Percentiles rank a stretch among this genome's conserved stretches.
Conservation (phyloP, 2,329 filamentous ascomycete genomes). For the Arthrobotrys iridis region DNA sequence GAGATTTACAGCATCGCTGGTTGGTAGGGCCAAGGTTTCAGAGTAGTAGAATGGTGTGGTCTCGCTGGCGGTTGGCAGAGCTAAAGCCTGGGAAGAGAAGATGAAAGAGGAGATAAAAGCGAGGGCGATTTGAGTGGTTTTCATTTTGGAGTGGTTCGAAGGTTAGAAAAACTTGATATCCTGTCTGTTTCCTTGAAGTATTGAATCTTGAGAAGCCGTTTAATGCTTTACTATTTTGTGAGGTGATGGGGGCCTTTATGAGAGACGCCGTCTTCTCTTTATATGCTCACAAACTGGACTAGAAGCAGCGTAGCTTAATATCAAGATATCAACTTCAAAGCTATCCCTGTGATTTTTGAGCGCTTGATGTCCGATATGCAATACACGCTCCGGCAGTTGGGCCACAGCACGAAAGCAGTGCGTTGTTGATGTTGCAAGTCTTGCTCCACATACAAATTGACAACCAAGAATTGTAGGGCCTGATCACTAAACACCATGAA, state of each 20-base stretch:
- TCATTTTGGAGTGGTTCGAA: neutral
- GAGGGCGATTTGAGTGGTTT: neutral
- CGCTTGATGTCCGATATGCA: neutral
- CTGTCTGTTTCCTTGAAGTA: neutral
- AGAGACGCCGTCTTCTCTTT: neutral
- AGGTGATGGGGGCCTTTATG: neutral
- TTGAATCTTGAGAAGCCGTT: neutral
- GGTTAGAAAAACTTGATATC: neutral
- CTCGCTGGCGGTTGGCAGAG: neutral
- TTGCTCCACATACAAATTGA: neutral
- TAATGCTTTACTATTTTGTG: neutral
- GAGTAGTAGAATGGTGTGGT: constrained; percentile 9
- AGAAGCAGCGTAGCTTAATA: too few species aligned
- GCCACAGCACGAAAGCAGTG: neutral
- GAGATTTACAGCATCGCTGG: neutral
- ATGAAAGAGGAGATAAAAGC: neutral
- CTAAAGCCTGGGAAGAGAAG: neutral
- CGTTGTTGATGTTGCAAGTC: constrained; percentile 12
- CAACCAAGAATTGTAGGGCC: neutral
- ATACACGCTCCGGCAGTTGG: neutral
- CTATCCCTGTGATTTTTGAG: neutral
- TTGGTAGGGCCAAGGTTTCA: neutral
- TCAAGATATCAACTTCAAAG: neutral
- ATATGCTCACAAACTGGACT: too few species aligned
- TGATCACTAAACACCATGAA: neutral